Conservation (phyloP, 305 asterid genomes). For the Nicotiana rustica region DNA sequence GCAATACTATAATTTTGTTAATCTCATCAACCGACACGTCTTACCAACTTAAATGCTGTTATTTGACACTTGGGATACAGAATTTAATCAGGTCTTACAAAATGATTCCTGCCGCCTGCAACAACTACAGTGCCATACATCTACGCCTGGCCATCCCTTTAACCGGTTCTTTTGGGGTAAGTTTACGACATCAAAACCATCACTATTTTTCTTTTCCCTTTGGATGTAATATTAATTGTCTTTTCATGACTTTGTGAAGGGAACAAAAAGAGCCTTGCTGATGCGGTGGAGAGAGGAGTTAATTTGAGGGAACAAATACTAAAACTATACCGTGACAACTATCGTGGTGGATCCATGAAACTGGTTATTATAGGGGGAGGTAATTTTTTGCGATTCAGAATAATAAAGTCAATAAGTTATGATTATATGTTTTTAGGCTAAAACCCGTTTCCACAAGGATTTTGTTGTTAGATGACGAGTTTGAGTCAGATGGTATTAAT, state of each 20-base stretch:
- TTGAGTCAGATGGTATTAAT: not conserved
- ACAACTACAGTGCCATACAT: constrained; percentile 90
- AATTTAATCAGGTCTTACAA: constrained; percentile 93
- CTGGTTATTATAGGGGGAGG: constrained; percentile 96
- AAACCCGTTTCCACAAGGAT: constrained; percentile 13
- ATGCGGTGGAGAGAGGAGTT: constrained; percentile 91
- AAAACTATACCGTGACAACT: constrained; percentile 74
- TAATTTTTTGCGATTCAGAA: constrained; percentile 38
- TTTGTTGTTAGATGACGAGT: not conserved
- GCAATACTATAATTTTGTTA: constrained; percentile 25
- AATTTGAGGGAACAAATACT: constrained; percentile 79
- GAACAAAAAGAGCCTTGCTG: constrained; percentile 93
- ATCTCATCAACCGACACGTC: not conserved
- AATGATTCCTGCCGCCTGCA: constrained; percentile 90
- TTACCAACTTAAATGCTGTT: not conserved
- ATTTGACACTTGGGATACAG: constrained; percentile 53
- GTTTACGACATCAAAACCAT: constrained; percentile 33
- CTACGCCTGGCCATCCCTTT: constrained; percentile 84
- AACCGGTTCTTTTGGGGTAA: constrained; percentile 96
- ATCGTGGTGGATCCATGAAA: constrained; percentile 90
- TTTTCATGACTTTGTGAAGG: constrained; percentile 58
- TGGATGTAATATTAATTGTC: not conserved
- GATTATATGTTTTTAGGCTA: not conserved
- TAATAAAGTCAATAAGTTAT: not conserved
- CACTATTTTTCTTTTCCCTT: constrained; percentile 13